Percentiles rank a stretch among this genome's conserved stretches.
Evolutionary conservation across 306 rosid species (phyloP).

Genomic region (Malus domestica): DNA sequence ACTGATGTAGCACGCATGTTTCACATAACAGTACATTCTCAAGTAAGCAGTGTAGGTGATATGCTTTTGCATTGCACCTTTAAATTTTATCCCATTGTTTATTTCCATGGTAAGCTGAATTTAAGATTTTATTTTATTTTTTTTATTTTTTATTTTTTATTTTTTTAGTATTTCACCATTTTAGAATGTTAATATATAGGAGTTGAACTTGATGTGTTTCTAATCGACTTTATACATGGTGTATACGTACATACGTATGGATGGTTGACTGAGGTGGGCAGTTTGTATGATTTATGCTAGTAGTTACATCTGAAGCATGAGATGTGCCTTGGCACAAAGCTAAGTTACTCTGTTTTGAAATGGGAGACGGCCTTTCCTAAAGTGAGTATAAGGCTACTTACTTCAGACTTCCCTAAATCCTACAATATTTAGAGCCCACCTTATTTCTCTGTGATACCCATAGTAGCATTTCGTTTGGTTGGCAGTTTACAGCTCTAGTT

Average conservation of each 20-base stretch:
- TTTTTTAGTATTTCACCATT: not conserved
- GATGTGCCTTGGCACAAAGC: not conserved
- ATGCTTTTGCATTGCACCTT: not conserved
- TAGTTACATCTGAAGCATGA: not conserved
- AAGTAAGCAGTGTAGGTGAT: conserved; percentile 54
- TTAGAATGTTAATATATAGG: not conserved
- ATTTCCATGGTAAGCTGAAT: not conserved
- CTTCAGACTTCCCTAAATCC: not conserved
- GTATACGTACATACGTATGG: not conserved
- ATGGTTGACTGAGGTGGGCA: not conserved
- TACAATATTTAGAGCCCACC: not conserved
- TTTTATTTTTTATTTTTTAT: too few relatives aligned
- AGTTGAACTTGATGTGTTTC: not conserved
- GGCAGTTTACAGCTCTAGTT: not conserved
- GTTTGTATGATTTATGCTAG: not conserved
- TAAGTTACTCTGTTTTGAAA: not conserved
- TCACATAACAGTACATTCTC: conserved; percentile 73
- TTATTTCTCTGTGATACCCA: not conserved
- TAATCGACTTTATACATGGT: not conserved
- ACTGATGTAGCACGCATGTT: conserved; percentile 73
- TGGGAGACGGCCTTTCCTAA: not conserved
- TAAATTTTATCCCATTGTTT: not conserved
- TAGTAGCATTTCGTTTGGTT: not conserved
- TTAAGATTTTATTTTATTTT: not conserved
- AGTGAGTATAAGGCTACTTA: not conserved